A percentile compares a stretch with the other conserved stretches of the same genome.
Evolutionary conservation across 75 land plant species (phyloP).

Genomic region (Pinus taeda): DNA sequence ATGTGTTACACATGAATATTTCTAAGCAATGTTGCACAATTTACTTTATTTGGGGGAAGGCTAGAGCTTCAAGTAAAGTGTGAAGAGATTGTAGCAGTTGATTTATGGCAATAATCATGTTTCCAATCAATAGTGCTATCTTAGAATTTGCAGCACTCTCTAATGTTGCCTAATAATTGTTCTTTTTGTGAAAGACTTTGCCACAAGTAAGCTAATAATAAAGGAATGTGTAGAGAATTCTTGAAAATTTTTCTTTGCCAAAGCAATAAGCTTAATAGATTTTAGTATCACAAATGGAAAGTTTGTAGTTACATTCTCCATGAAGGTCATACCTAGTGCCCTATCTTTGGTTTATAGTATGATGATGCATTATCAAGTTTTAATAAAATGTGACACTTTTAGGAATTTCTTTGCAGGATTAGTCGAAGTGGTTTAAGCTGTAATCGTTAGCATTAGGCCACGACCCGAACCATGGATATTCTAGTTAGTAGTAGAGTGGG

Average conservation of each 20-base stretch:
- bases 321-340: background rate
- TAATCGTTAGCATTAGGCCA: slow-evolving; percentile 25
- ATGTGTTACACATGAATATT: slow-evolving; percentile 25
- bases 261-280: background rate
- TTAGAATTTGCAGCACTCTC: background rate
- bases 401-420: slow-evolving; percentile 34
- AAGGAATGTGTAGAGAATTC: background rate
- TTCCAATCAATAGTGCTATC: background rate
- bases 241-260: background rate
- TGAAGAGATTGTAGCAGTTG: slow-evolving; percentile 17
- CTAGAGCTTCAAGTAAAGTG: slow-evolving; percentile 28
- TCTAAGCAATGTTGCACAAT: slow-evolving; percentile 44
- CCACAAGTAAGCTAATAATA: slow-evolving; percentile 18
- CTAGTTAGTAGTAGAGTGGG: too few relatives aligned
- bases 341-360: background rate
- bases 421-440: slow-evolving; percentile 17
- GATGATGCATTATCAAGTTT: background rate
- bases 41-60: slow-evolving; percentile 39
- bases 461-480: slow-evolving; percentile 27
- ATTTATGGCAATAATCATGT: background rate
- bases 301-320: background rate
- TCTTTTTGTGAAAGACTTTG: slow-evolving; percentile 30
- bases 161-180: background rate
- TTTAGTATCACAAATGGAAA: background rate
- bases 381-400: background rate